Evolutionary conservation across 805 yeast species (phyloP).

Genomic region (Kockiozyma suomiensis): DNA sequence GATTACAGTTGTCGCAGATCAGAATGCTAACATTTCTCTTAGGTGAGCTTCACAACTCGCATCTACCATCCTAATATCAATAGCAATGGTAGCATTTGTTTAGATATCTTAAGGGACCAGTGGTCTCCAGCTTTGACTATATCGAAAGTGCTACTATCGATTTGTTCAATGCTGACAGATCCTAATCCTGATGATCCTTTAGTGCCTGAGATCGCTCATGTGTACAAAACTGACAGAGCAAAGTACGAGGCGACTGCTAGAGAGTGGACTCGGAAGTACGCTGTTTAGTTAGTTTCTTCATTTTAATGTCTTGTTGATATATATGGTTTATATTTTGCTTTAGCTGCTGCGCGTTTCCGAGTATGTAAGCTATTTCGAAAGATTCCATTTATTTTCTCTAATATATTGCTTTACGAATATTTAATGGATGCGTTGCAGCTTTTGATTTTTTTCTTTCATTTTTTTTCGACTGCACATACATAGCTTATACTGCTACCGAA

Average conservation of each 20-base stretch:
- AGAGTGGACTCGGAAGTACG: conserved; percentile 98
- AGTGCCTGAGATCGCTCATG: conserved; percentile 97
- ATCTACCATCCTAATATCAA: conserved; percentile 97
- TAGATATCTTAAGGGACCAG: conserved; percentile 94
- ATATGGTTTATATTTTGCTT: conserved; percentile 3
- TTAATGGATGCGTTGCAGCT: background rate
- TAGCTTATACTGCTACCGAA: no score
- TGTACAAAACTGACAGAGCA: conserved; percentile 89
- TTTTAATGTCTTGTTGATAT: background rate
- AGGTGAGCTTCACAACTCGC: conserved; percentile 84
- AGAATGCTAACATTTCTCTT: background rate
- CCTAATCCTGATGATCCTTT: conserved; percentile 99
- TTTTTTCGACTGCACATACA: background rate
- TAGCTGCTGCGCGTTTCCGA: conserved; percentile 1
- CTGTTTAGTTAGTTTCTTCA: conserved; percentile 58
- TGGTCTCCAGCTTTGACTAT: conserved; percentile 99
- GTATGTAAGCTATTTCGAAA: background rate
- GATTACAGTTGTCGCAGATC: no score
- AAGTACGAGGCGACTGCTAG: conserved; percentile 96
- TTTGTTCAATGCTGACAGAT: conserved; percentile 93
- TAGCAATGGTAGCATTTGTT: conserved; percentile 92
- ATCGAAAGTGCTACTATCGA: conserved; percentile 90
- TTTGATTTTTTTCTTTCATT: background rate
- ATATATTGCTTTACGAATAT: background rate
- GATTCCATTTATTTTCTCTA: background rate